Evolutionary conservation across 495 filamentous ascomycete genomes (phyloP).

Genomic region (Acidomyces sp.): DNA sequence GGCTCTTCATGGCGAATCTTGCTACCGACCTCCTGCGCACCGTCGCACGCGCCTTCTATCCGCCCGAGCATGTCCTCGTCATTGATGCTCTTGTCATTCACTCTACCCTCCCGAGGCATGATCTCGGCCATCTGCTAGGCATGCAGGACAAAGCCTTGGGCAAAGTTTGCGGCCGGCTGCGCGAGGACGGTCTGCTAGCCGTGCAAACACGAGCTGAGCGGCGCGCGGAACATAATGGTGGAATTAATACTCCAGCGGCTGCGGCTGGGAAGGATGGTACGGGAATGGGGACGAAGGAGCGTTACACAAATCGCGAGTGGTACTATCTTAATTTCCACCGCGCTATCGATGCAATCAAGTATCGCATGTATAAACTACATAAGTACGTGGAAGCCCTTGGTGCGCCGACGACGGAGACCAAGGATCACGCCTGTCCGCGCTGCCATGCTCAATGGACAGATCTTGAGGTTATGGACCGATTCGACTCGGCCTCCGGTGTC

Average conservation of each 20-base stretch:
- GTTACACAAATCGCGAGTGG: constrained; percentile 46
- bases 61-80: constrained; percentile 74
- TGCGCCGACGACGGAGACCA: constrained; percentile 67
- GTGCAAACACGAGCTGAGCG: constrained; percentile 41
- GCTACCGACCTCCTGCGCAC: constrained; percentile 79
- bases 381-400: constrained; percentile 71
- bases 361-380: constrained; percentile 69
- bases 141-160: constrained; percentile 70
- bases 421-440: constrained; percentile 74
- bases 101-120: constrained; percentile 74
- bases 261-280: too few relatives aligned
- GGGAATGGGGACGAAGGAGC: constrained; percentile 6
- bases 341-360: constrained; percentile 94
- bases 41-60: constrained; percentile 83
- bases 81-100: constrained; percentile 88
- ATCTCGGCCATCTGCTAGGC: constrained; percentile 71
- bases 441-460: constrained; percentile 73
- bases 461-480: constrained; percentile 69
- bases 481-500: constrained; percentile 40
- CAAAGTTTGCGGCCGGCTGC: constrained; percentile 68
- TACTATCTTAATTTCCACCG: constrained; percentile 94
- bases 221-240: constrained; percentile 12
- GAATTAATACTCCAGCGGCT: constrained; percentile 1
- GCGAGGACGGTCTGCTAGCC: constrained; percentile 71
- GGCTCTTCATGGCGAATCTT: constrained; percentile 53